A percentile compares a stretch with the other conserved stretches of the same genome.
These are phyloP conservation scores for Tulasnella sp. DNA, from an alignment of 768 basidiomycete species.

Conservation along the genomic window DNA sequence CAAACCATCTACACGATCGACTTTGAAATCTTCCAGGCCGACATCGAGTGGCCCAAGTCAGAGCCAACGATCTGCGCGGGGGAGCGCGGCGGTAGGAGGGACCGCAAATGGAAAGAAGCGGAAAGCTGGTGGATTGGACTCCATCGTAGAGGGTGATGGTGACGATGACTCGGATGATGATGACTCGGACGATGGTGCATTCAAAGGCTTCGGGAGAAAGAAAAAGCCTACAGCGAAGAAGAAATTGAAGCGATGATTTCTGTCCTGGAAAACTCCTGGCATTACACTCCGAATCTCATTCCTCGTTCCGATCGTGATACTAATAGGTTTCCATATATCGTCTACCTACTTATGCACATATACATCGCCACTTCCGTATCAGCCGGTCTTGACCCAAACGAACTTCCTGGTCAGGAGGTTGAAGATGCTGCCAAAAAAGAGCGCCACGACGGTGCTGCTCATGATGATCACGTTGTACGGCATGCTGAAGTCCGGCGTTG, in stretches of 20 bases:
- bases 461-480: constrained; percentile 99
- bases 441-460: constrained; percentile 79
- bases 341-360: too few relatives aligned
- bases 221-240: background rate
- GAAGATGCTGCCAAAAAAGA: constrained; percentile 88
- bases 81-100: background rate
- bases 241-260: background rate
- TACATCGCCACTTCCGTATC: too few relatives aligned
- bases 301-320: too few relatives aligned
- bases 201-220: constrained; percentile 6
- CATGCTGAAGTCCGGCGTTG: constrained; percentile 99
- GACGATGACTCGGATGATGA: background rate
- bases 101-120: background rate
- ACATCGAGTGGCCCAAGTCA: background rate
- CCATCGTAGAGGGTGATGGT: background rate
- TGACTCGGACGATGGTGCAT: background rate
- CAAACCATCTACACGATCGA: background rate
- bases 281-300: too few relatives aligned
- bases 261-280: background rate
- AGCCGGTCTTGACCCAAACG: constrained; percentile 31
- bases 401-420: constrained; percentile 77
- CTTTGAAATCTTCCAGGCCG: background rate
- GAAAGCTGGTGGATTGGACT: background rate
- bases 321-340: too few relatives aligned
- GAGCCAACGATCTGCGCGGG: constrained; percentile 1